Percentiles rank a stretch among this genome's conserved stretches.
These are phyloP conservation scores for Stereocaulon alpinum DNA, from an alignment of 495 filamentous ascomycete genomes.

Conservation along the genomic window DNA sequence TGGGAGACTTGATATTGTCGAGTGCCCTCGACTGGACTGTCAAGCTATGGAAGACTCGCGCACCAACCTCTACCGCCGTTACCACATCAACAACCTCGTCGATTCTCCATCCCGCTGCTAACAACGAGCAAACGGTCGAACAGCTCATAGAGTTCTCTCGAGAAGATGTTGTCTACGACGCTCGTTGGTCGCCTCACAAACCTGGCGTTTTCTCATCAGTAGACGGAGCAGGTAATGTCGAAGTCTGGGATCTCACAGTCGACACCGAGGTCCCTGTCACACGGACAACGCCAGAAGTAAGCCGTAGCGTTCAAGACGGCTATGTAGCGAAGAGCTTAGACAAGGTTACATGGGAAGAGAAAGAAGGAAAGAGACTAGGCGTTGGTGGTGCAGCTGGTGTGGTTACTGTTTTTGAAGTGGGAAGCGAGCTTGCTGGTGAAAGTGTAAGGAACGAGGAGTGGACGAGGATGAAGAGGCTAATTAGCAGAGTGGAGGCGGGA, in stretches of 20 bases:
- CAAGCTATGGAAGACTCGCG: constrained; percentile 87
- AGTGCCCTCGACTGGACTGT: constrained; percentile 90
- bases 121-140: constrained; percentile 23
- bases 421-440: constrained; percentile 72
- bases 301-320: constrained; percentile 45
- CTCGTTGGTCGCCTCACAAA: constrained; percentile 81
- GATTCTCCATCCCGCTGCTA: constrained; percentile 25
- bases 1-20: constrained; percentile 87
- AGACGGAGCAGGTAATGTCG: constrained; percentile 84
- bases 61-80: constrained; percentile 52
- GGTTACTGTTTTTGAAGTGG: constrained; percentile 89
- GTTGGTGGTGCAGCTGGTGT: constrained; percentile 85
- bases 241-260: constrained; percentile 88
- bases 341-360: constrained; percentile 84
- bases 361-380: constrained; percentile 74
- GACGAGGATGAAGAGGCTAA: constrained; percentile 76
- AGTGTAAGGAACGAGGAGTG: constrained; percentile 77
- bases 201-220: constrained; percentile 90
- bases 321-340: constrained; percentile 74
- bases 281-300: constrained; percentile 50
- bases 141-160: constrained; percentile 83
- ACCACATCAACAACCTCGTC: constrained; percentile 38
- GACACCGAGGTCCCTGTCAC: constrained; percentile 86
- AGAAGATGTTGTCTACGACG: constrained; percentile 94
- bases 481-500: constrained; percentile 48